Evolutionary conservation across 345 rosid genomes (phyloP).

Genomic region (Excoecaria agallocha): DNA sequence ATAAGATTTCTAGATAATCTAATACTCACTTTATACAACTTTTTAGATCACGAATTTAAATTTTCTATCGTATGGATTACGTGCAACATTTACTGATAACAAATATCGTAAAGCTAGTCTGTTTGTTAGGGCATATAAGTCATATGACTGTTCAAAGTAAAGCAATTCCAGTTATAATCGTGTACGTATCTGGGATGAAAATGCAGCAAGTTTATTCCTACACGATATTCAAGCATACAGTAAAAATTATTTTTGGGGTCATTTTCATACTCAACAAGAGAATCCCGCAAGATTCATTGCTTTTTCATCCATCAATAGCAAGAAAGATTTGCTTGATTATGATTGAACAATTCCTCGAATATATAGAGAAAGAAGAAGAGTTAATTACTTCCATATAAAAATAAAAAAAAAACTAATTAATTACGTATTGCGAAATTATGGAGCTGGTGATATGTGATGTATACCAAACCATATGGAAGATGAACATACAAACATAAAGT

Average conservation of each 20-base stretch:
- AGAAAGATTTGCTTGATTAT: not conserved
- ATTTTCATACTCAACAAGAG: not conserved
- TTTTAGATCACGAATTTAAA: no score
- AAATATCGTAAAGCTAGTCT: no score
- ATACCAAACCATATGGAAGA: not conserved
- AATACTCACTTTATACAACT: no score
- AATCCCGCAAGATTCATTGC: not conserved
- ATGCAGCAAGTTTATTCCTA: not conserved
- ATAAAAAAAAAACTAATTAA: not conserved
- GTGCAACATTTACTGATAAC: no score
- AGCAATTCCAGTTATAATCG: not conserved
- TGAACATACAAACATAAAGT: no score
- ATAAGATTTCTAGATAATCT: no score
- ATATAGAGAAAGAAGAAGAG: not conserved
- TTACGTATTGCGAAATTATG: not conserved
- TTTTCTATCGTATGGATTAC: no score
- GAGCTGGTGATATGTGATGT: no score
- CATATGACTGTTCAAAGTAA: not conserved
- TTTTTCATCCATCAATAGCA: not conserved
- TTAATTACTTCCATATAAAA: no score
- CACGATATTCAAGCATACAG: not conserved
- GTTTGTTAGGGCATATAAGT: no score
- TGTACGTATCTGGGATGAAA: no score
- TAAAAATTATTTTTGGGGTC: not conserved
- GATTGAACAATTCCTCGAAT: not conserved